Base-by-base conservation (phyloP, 2,329 filamentous ascomycete species). In the Hortaea werneckii region DNA sequence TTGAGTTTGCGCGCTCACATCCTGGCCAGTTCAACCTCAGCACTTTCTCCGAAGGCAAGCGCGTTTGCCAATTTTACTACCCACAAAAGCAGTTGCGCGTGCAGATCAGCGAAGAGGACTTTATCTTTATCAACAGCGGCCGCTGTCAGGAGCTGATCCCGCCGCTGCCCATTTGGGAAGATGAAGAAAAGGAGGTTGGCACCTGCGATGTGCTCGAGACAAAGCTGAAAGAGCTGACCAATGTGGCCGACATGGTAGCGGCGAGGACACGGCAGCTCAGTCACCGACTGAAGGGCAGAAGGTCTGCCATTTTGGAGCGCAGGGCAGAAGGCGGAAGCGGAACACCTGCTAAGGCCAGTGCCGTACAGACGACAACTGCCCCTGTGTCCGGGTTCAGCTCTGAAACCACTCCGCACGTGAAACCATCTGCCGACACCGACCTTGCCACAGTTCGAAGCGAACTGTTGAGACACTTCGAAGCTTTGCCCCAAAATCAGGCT, bases 31-130 rank as follows among this genome's bases (percentile, higher is more conserved):
- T 94, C 65, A 76, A 79, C 30, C 69, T 94, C 43, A 80, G 79
- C 45, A 79, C 84, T 47, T 76, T 77, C 50, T 74, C 78, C 39
- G 82, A 85, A 53, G 83, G 84, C 13, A 69, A 77, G 44, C 77
- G 83, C 40, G 80, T 83, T 44, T 94, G 87, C 60, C 85, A 87
- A 51, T 92, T 94, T 64, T 80, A 82, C 59, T 65, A 64, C 41
- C 61, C 63, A 29, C 81, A 87, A 52, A 88, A 88, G 60, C 85
- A 88, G 50, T 77, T 82, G 53, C 78, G 85, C 41, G 83, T 94
- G 6, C 86, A 94, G 67, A 90, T 95, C 50, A 81, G 80, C 12
- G 87, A 94, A 63, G 87, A 94, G 62, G 87, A 95, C 61, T 94
- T 83, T 73, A 77, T 88, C 37, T 70, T 94, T 53, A 89, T 94